Conservation (phyloP, 1,284 basidiomycete species). For the Trichosporon coremiiforme region DNA sequence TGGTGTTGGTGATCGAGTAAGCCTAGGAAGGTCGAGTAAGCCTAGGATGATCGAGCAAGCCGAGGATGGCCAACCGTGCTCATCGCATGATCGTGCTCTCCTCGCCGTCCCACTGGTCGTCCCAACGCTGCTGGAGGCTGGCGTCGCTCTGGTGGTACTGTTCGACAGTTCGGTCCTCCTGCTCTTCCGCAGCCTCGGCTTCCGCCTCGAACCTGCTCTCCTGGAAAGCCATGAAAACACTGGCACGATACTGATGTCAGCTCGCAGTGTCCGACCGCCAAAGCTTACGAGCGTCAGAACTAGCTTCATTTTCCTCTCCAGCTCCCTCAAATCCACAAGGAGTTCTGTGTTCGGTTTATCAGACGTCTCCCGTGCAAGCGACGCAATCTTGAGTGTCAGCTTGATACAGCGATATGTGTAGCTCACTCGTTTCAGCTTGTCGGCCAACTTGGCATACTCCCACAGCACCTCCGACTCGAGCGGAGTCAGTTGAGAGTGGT, state of each 20-base stretch:
- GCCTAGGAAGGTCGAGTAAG: too few relatives aligned
- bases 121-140: constrained; percentile 1
- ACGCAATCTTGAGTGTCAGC: constrained; percentile 48
- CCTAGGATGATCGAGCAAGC: too few relatives aligned
- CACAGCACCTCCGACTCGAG: constrained; percentile 72
- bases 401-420: too few relatives aligned
- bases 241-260: constrained; percentile 79
- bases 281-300: constrained; percentile 77
- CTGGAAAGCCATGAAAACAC: constrained; percentile 91
- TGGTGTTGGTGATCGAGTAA: neutral
- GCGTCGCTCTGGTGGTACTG: constrained; percentile 19
- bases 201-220: constrained; percentile 44
- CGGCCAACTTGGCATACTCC: constrained; percentile 75
- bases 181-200: constrained; percentile 13
- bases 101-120: constrained; percentile 19
- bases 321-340: constrained; percentile 72
- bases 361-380: constrained; percentile 51
- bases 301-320: constrained; percentile 94
- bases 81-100: constrained; percentile 21
- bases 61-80: neutral
- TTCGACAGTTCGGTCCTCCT: constrained; percentile 1
- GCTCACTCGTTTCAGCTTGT: constrained; percentile 69
- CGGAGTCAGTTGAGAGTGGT: constrained; percentile 63
- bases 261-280: neutral
- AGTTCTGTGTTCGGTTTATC: constrained; percentile 73